These are phyloP conservation scores for Truncatella angustata DNA, from an alignment of 2,329 filamentous ascomycete species.

Conservation along the genomic window DNA sequence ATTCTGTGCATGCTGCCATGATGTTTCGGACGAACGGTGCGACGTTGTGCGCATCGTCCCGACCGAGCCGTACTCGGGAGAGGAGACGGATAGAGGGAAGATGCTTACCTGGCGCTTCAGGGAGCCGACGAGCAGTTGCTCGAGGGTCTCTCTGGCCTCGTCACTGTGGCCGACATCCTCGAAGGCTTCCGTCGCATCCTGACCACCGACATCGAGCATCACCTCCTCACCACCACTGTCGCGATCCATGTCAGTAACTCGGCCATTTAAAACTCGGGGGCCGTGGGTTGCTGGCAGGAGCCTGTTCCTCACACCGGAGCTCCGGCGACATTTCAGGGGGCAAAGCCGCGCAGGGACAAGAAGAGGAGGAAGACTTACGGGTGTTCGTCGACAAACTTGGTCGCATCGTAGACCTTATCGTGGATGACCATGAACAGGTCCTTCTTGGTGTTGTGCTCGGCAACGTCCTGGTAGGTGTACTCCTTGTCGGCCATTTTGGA, in stretches of 20 bases:
- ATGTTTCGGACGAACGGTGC: no score
- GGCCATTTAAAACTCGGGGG: no score
- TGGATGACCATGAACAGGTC: constrained; percentile 89
- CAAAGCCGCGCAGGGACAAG: constrained; percentile 2
- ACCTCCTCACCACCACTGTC: constrained; percentile 95
- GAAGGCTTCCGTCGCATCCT: constrained; percentile 96
- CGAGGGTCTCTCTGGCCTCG: constrained; percentile 92
- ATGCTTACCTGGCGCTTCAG: constrained; percentile 76
- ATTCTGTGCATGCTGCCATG: no score
- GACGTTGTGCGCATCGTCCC: no score
- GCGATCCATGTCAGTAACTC: neutral
- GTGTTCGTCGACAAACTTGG: constrained; percentile 94
- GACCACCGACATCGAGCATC: constrained; percentile 89
- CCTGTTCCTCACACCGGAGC: no score
- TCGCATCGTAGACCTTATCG: constrained; percentile 92
- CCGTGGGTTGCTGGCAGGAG: no score
- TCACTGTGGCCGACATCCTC: constrained; percentile 99
- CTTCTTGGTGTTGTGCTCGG: constrained; percentile 88
- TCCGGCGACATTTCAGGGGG: no score
- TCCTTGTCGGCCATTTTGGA: constrained; percentile 42
- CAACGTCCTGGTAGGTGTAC: constrained; percentile 78
- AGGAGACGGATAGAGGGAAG: constrained; percentile 8
- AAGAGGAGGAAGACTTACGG: constrained; percentile 54
- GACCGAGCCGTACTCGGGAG: no score
- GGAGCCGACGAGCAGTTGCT: constrained; percentile 68